Evolutionary conservation across 257 asterid genomes (phyloP), one percentile per base, ranked within the genome.

Genomic region (Prunella vulgaris): DNA sequence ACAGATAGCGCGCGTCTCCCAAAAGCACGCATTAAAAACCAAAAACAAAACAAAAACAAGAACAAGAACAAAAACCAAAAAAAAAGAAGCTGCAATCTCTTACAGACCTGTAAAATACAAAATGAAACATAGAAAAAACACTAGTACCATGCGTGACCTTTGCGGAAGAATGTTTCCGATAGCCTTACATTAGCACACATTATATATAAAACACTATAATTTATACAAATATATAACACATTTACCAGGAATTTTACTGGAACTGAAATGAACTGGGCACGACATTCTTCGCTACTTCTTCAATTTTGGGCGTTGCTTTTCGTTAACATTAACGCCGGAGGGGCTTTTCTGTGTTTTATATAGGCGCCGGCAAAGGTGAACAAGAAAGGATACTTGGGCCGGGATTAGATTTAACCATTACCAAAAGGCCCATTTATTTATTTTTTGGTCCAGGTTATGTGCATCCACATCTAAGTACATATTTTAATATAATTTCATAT

Each of bases 221-320:
- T 24, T 17, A 3, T 54, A 65, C 28, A 30, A 12, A 46, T 2
- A 20, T 46, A 12, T 4, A 35, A 64, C 44, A 56, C 15, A 40
- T 0, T 69, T 69, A 83, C 88, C 88, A 46, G 87, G 73, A 68
- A 80, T 28, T 52, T 18, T 58, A 13, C 46, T 68, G 22, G 79
- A 72, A 52, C 73, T 32, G 54, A 80, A 66, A 35, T 78, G 75
- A 70, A 80, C 33, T 18, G 87, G 35, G 67, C 69, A 64, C 32
- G 85, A 73, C 84, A 80, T 83, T 58, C 56, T 75, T 40, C 64
- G 46, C 28, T 9, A 44, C 20, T 4, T 20, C 17, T 60, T 71
- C 69, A 48, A 28, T 2, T 4, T 28, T 25, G 51, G 51, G 53
- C 10, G 8, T 46, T 46, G 20, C 20, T n/a, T n/a, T 44, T 44